Base-by-base conservation (phyloP, 352 stramenopile genomes). In the Pythium biforme region DNA sequence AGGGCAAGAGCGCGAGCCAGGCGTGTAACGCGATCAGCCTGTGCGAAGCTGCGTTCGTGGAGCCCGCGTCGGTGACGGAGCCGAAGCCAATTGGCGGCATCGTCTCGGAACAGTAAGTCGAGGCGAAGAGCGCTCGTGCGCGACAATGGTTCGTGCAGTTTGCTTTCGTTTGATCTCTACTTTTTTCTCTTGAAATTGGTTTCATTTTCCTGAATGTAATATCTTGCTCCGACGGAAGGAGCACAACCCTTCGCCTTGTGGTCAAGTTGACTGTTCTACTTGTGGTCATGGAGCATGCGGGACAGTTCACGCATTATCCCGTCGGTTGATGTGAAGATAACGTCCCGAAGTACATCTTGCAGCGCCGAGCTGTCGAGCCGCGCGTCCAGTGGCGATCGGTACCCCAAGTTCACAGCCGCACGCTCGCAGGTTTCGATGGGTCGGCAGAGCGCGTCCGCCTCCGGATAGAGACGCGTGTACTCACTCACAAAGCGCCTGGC, bases 11-110 rank as follows among this genome's bases (percentile, higher is more conserved):
- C 33, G 76, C 85, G 1, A 77, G 73, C 23, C 65, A 83, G 59
- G 81, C 81, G 1, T 94, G 85, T 34, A 64, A 83, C 49, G 56
- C 75, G 9, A 67, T 92, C 47, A 60, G 69, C 12, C 55, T 94
- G 47, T 94, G 85, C 61, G 72, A 79, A 40, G 55, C 68, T 7
- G 69, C 75, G 14, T 78, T 79, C 46, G 65, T 77, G n/a, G 55
- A 55, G 33, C 43, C 55, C 27, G 15, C 5, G 12, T 12, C 22
- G 8, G 46, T 45, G 31, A 17, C 49, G 26, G 69, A 77, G 34
- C 43, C 52, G 37, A 69, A 58, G 27, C 43, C 27, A 31, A 52
- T 62, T 5, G 51, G 37, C 11, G 40, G 4, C 25, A 54, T 68
- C 22, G n/a, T 57, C 27, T 60, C 43, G 37, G 50, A 64, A 8